These are phyloP conservation scores for Saccharomycopsis hybrid DNA, from an alignment of 1,139 yeast species.

Conservation along the genomic window DNA sequence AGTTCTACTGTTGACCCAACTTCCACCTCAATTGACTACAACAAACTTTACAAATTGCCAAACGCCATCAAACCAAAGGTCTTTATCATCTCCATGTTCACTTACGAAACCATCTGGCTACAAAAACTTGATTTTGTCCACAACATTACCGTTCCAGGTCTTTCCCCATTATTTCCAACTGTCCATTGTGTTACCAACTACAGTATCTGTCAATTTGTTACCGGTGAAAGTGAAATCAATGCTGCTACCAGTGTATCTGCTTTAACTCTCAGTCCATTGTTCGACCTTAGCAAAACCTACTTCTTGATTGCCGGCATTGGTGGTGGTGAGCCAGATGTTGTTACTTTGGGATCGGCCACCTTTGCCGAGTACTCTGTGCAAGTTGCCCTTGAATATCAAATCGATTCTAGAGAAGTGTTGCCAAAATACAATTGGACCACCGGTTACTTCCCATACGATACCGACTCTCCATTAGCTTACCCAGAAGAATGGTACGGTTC, in stretches of 20 bases:
- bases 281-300: slow-evolving; percentile 54
- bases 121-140: slow-evolving; percentile 40
- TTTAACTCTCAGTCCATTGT: slow-evolving; percentile 45
- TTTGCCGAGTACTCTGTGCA: slow-evolving; percentile 59
- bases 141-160: slow-evolving; percentile 55
- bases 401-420: slow-evolving; percentile 42
- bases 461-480: slow-evolving; percentile 43
- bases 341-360: slow-evolving; percentile 49
- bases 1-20: not conserved
- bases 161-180: slow-evolving; percentile 53
- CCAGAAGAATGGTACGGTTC: slow-evolving; percentile 57
- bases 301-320: slow-evolving; percentile 63
- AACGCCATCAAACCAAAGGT: slow-evolving; percentile 39
- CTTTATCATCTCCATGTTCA: slow-evolving; percentile 51
- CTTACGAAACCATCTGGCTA: slow-evolving; percentile 52
- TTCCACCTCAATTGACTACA: slow-evolving; percentile 1
- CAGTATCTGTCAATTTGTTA: slow-evolving; percentile 53
- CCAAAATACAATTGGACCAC: slow-evolving; percentile 45
- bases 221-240: slow-evolving; percentile 66
- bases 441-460: slow-evolving; percentile 55
- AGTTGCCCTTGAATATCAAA: slow-evolving; percentile 55
- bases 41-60: slow-evolving; percentile 6
- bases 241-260: slow-evolving; percentile 60
- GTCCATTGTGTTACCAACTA: slow-evolving; percentile 50
- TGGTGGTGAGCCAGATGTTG: slow-evolving; percentile 50